Base-by-base conservation (phyloP, 352 stramenopile species). In the Globisporangium irregulare region DNA sequence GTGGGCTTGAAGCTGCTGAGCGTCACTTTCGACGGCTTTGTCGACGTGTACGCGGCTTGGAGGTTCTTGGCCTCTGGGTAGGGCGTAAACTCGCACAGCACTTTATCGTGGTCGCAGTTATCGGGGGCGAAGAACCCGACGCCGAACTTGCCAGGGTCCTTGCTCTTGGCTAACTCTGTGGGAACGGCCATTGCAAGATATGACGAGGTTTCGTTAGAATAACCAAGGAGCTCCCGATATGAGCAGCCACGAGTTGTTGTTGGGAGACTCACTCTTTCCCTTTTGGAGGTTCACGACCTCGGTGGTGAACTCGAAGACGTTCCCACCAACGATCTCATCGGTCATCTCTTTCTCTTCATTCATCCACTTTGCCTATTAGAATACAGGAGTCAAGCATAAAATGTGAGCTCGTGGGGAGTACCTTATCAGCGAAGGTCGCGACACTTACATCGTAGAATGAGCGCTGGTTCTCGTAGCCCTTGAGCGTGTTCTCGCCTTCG, bases 21-120 rank as follows among this genome's bases (percentile, higher is more conserved):
- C 51, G 59, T 86, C 27, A 90, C 36, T 0, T 76, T 86, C 32
- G 83, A 92, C 15, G 27, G 54, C 60, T 75, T 75, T 0, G 84
- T 93, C 0, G 75, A 85, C 15, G 80, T 87, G 78, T 90, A 94
- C 18, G 83, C 83, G 32, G 72, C 75, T 68, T 90, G 87, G 38
- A 94, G 76, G 70, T 87, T 86, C 4, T 82, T 72, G 62, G 81
- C 89, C 70, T 94, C 82, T 8, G 87, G 87, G 64, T 92, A 92
- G 15, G 81, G 79, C 36, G 63, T 82, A 71, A 89, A 93, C 59
- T 70, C 71, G 67, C 85, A 93, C 59, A 67, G 48, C 8, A 77
- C 64, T 18, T 43, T 80, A 53, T 82, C 71, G 70, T 90, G 72
- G 76, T 94, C 83, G 62, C 84, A 94, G 65, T 81, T 79, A n/a